A percentile compares a stretch with the other conserved stretches of the same genome.
phyloP scores from a whole-genome alignment of 2,329 filamentous ascomycete species.

The Arthroderma uncinatum region DNA sequence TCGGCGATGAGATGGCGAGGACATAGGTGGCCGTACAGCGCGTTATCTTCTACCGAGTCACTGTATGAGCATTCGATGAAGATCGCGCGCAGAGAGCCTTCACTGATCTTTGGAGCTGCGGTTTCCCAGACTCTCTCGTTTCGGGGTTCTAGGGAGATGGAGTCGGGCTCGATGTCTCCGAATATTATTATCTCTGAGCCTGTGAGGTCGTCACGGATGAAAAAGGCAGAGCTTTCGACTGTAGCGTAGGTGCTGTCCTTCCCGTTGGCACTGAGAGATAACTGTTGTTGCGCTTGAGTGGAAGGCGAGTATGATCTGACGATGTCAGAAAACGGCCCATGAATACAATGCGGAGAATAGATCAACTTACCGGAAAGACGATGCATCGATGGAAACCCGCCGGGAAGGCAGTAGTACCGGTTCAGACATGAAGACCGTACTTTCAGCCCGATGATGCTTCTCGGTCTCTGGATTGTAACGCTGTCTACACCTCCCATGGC shows the following conservation, averaged over 20 bases:
- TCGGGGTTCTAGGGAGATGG: slow-evolving; percentile 66
- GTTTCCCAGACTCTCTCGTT: slow-evolving; percentile 78
- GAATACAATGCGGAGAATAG: neutral
- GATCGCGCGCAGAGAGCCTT: slow-evolving; percentile 62
- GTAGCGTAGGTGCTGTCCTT: slow-evolving; percentile 20
- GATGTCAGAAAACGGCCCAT: neutral
- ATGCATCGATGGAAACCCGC: slow-evolving; percentile 24
- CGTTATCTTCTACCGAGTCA: slow-evolving; percentile 62
- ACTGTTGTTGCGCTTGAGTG: slow-evolving; percentile 7
- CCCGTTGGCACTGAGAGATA: neutral
- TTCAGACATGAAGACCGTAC: slow-evolving; percentile 34
- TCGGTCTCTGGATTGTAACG: slow-evolving; percentile 40
- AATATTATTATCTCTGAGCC: slow-evolving; percentile 79
- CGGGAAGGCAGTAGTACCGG: slow-evolving; percentile 37
- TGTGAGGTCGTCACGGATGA: slow-evolving; percentile 64
- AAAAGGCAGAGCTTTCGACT: slow-evolving; percentile 78
- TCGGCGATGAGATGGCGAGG: slow-evolving; percentile 75
- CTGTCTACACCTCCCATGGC: slow-evolving; percentile 80
- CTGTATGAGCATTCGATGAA: slow-evolving; percentile 96
- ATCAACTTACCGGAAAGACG: slow-evolving; percentile 25
- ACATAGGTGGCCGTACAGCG: slow-evolving; percentile 79
- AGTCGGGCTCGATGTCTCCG: slow-evolving; percentile 90
- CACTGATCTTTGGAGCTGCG: slow-evolving; percentile 71
- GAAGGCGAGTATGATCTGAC: slow-evolving; percentile 24
- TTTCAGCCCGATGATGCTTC: slow-evolving; percentile 50